A percentile compares a stretch with the other conserved stretches of the same genome.
Evolutionary conservation across 495 filamentous ascomycete species (phyloP).

Genomic region (Elasticomyces elasticus): DNA sequence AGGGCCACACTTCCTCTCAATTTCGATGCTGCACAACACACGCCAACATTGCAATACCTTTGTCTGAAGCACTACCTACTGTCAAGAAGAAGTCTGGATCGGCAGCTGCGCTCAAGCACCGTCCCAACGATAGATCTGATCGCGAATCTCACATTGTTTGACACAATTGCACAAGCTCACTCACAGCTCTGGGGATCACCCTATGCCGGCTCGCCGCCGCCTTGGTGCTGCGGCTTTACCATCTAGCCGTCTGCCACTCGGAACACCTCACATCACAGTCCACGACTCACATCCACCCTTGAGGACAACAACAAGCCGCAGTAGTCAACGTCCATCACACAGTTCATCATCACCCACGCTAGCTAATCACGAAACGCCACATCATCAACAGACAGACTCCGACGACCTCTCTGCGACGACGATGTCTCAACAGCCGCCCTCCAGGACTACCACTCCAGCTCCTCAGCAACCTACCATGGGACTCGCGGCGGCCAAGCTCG

Average conservation of each 20-base stretch:
- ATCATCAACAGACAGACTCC: too few relatives aligned
- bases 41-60: too few relatives aligned
- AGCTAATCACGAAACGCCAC: too few relatives aligned
- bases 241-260: slow-evolving; percentile 16
- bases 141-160: not conserved
- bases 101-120: too few relatives aligned
- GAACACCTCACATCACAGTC: slow-evolving; percentile 10
- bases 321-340: too few relatives aligned
- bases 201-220: slow-evolving; percentile 8
- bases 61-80: too few relatives aligned
- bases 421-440: not conserved
- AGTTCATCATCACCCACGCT: too few relatives aligned
- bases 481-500: slow-evolving; percentile 17
- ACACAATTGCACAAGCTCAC: not conserved
- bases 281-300: not conserved
- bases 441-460: too few relatives aligned
- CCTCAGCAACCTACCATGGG: slow-evolving; percentile 1
- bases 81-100: too few relatives aligned
- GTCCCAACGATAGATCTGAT: not conserved
- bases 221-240: slow-evolving; percentile 8
- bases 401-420: too few relatives aligned
- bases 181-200: not conserved
- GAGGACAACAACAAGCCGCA: not conserved
- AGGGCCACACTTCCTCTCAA: too few relatives aligned
- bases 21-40: too few relatives aligned